A percentile compares a stretch with the other conserved stretches of the same genome.
Evolutionary conservation across 208 protist species (phyloP).

Genomic region (Leishmania tropica): DNA sequence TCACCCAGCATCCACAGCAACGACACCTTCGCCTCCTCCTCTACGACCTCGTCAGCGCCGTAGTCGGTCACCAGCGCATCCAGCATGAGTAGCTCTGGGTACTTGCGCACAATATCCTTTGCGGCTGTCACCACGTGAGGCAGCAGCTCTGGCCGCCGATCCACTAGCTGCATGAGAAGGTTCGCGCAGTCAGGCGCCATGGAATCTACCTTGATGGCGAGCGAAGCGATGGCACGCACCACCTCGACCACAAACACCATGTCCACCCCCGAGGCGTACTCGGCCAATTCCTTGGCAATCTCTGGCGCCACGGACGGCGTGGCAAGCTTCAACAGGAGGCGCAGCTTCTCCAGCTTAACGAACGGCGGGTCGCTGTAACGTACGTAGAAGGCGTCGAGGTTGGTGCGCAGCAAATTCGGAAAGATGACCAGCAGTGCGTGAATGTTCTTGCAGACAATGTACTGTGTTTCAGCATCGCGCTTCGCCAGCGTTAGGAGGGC

Average conservation of each 20-base stretch:
- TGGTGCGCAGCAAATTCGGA: conserved; percentile 91
- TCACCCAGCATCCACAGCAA: conserved; percentile 99
- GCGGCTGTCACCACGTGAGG: conserved; percentile 77
- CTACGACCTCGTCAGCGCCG: conserved; percentile 90
- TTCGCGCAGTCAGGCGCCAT: conserved; percentile 94
- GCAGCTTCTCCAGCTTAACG: conserved; percentile 99
- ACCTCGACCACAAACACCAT: conserved; percentile 98
- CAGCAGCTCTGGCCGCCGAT: conserved; percentile 60
- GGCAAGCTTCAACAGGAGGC: conserved; percentile 98
- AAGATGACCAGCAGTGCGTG: conserved; percentile 98
- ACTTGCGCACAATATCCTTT: conserved; percentile 86
- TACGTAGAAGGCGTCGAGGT: conserved; percentile 98
- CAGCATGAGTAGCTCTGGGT: conserved; percentile 77
- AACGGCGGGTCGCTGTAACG: conserved; percentile 99
- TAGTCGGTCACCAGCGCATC: conserved; percentile 71
- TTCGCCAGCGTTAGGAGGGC: conserved; percentile 92
- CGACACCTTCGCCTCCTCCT: conserved; percentile 97
- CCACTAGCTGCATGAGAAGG: conserved; percentile 71
- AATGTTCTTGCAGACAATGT: conserved; percentile 99
- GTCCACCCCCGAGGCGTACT: conserved; percentile 98
- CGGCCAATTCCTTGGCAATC: conserved; percentile 97
- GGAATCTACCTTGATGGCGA: conserved; percentile 98
- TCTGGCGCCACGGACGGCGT: conserved; percentile 91
- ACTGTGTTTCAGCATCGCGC: conserved; percentile 96
- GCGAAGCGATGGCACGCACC: conserved; percentile 96